Evolutionary conservation across 148 eudicot genomes (phyloP).

Genomic region (Linanthus parryae): DNA sequence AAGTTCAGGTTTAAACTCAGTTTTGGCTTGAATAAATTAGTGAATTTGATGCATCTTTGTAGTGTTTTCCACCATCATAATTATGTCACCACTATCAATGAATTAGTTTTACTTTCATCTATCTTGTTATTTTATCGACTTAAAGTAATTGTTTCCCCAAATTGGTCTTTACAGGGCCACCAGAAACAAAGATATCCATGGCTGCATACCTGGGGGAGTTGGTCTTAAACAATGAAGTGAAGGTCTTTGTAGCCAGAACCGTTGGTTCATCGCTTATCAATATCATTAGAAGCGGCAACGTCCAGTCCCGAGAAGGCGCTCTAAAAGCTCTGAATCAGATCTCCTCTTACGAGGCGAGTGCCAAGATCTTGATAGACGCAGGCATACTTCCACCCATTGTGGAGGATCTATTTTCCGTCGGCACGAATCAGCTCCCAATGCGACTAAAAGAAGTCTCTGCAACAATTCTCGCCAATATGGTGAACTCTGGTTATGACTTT

Average conservation of each 20-base stretch:
- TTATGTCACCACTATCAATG: too few species aligned
- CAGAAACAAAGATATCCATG: constrained; percentile 76
- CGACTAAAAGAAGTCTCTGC: constrained; percentile 83
- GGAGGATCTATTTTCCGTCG: constrained; percentile 62
- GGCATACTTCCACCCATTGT: constrained; percentile 87
- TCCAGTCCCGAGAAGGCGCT: constrained; percentile 66
- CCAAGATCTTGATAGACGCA: constrained; percentile 60
- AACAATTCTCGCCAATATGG: constrained; percentile 71
- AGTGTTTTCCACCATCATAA: too few species aligned
- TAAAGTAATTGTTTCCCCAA: not conserved
- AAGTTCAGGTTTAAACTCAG: too few species aligned
- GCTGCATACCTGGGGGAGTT: constrained; percentile 84
- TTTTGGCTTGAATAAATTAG: too few species aligned
- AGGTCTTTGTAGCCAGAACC: constrained; percentile 59
- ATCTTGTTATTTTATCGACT: too few species aligned
- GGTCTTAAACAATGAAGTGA: constrained; percentile 74
- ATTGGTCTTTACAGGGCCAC: constrained; percentile 48
- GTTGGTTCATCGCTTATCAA: constrained; percentile 66
- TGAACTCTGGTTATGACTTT: constrained; percentile 65
- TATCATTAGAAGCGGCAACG: constrained; percentile 53
- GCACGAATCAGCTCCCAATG: constrained; percentile 57
- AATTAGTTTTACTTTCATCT: too few species aligned
- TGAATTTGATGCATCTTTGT: too few species aligned
- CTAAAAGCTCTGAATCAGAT: constrained; percentile 79
- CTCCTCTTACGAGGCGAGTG: constrained; percentile 69